Evolutionary conservation across 2,329 filamentous ascomycete genomes (phyloP).

Genomic region (Colletotrichum sp.): DNA sequence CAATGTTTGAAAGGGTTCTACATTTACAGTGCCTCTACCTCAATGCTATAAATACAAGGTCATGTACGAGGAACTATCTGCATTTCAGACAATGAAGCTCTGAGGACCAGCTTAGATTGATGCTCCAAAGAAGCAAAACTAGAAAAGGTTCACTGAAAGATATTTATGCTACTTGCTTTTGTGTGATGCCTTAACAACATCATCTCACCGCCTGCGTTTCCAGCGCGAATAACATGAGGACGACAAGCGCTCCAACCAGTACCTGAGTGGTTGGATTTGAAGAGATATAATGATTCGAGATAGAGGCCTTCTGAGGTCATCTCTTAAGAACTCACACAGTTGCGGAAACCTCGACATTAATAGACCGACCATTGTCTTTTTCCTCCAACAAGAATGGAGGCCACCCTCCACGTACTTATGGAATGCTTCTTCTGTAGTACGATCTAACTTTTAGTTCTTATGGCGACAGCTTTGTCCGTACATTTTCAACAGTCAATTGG

Average conservation of each 20-base stretch:
- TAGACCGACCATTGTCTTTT: not conserved
- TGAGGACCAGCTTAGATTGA: too few species aligned
- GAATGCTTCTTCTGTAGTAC: not conserved
- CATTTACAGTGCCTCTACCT: not conserved
- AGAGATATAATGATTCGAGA: not conserved
- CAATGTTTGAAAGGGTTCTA: fast-evolving
- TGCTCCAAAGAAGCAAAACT: too few species aligned
- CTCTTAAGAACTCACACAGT: not conserved
- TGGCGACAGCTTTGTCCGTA: not conserved
- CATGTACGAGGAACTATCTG: too few species aligned
- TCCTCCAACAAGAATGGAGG: not conserved
- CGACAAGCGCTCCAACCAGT: not conserved
- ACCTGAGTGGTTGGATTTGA: not conserved
- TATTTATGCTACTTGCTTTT: not conserved
- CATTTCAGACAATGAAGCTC: too few species aligned
- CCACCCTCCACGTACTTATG: not conserved
- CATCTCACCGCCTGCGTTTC: not conserved
- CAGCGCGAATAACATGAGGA: not conserved
- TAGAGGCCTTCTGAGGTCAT: not conserved
- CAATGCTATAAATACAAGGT: not conserved
- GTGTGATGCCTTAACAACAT: not conserved
- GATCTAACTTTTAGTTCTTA: not conserved
- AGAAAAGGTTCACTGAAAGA: not conserved
- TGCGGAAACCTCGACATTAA: not conserved
- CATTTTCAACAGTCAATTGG: not conserved